phyloP scores from a whole-genome alignment of 2,329 filamentous ascomycete species.

The Hymenoscyphus infarciens region DNA sequence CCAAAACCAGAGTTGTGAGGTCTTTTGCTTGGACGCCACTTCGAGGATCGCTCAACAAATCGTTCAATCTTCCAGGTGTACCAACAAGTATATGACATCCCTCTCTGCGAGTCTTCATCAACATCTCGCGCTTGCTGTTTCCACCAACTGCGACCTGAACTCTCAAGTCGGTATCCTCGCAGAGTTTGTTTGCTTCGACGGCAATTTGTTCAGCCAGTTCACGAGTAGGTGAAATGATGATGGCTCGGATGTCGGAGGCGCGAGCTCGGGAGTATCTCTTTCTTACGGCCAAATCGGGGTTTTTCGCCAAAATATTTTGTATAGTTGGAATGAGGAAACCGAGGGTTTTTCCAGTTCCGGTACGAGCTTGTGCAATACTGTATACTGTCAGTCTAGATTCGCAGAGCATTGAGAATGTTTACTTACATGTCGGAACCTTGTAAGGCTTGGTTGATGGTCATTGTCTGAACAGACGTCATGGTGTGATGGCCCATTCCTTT shows the following conservation, averaged over 20 bases:
- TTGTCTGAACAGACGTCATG: constrained; percentile 89
- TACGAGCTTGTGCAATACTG: constrained; percentile 90
- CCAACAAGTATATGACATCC: constrained; percentile 89
- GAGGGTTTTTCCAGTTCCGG: constrained; percentile 93
- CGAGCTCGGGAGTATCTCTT: constrained; percentile 36
- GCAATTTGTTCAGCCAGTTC: constrained; percentile 80
- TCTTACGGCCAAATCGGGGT: constrained; percentile 46
- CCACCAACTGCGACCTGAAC: constrained; percentile 84
- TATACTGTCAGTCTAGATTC: constrained; percentile 14
- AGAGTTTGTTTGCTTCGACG: constrained; percentile 60
- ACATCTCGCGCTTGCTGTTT: constrained; percentile 61
- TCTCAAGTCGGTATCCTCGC: constrained; percentile 36
- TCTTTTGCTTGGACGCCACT: constrained; percentile 43
- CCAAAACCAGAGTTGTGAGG: constrained; percentile 87
- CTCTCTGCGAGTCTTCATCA: constrained; percentile 44
- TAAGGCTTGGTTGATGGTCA: constrained; percentile 77
- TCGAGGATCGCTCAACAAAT: constrained; percentile 62
- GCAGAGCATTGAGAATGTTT: background rate
- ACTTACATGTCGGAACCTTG: constrained; percentile 49
- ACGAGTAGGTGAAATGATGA: constrained; percentile 76
- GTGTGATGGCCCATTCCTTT: constrained; percentile 69
- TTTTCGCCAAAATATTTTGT: constrained; percentile 73
- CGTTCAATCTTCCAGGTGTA: constrained; percentile 83
- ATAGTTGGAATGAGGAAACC: constrained; percentile 86
- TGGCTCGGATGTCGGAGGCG: constrained; percentile 62